These are phyloP conservation scores for Agaricus sinodeliciosus DNA, from an alignment of 768 basidiomycete species.

Conservation along the genomic window DNA sequence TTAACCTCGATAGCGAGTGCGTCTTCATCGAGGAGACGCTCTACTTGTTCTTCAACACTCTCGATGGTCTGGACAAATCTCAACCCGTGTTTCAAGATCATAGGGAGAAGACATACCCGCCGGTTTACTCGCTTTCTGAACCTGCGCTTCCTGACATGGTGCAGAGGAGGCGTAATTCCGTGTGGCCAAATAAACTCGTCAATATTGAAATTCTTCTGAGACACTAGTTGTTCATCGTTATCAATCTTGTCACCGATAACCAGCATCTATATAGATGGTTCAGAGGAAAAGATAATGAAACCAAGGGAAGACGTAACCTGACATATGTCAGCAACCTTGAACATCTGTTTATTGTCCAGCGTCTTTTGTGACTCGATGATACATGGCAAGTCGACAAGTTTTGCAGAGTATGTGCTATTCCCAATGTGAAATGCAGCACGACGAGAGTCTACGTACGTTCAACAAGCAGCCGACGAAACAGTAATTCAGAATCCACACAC, in stretches of 20 bases:
- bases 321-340: constrained; percentile 98
- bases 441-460: constrained; percentile 65
- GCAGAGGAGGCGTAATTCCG: constrained; percentile 89
- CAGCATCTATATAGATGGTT: constrained; percentile 62
- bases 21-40: constrained; percentile 78
- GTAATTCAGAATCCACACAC: constrained; percentile 30
- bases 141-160: constrained; percentile 83
- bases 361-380: constrained; percentile 95
- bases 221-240: constrained; percentile 57
- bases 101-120: constrained; percentile 42
- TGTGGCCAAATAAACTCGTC: constrained; percentile 98
- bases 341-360: constrained; percentile 92
- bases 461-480: not conserved
- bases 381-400: constrained; percentile 93
- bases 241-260: constrained; percentile 74
- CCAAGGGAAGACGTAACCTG: constrained; percentile 49
- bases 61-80: constrained; percentile 67
- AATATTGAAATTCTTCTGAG: constrained; percentile 71
- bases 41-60: constrained; percentile 90
- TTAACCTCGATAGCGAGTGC: constrained; percentile 66
- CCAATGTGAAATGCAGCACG: constrained; percentile 87
- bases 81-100: not conserved
- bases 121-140: constrained; percentile 88
- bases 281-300: constrained; percentile 12
- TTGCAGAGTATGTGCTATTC: constrained; percentile 75